Evolutionary conservation across 306 rosid genomes (phyloP), one percentile per base, ranked within the genome.

Genomic region (Benincasa hispida): DNA sequence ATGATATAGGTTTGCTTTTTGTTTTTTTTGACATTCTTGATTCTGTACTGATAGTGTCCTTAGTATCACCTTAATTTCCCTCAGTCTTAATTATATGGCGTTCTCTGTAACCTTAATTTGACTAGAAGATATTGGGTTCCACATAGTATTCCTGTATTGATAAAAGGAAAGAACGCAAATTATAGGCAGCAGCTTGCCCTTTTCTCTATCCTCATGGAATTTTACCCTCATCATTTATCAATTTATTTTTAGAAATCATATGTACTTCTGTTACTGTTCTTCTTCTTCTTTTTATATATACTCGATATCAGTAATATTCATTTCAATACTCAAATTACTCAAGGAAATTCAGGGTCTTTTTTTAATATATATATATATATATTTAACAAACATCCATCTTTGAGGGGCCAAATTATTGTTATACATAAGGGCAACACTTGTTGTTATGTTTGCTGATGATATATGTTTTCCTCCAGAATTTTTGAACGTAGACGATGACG

Each of bases 401-500:
- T 60, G 32, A 45, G 55, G n/a, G n/a, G 56, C 75, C 41, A 15
- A 25, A 8, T 70, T 47, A 28, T 47, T 17, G 56, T 10, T 30
- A 50, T 8, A 22, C 56, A 6, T 24, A 35, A 39, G 30, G 39
- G 37, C 56, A 24, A n/a, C 74, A 28, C 30, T 42, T 8, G 27
- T 41, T 8, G 45, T 30, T 72, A 28, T 51, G 19, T 30, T 45
- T 51, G 17, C 61, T 72, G 45, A 28, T 50, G 45, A 48, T 69
- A 8, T 39, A 11, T 42, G 4, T 35, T 75, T 51, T 45, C 60
- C 74, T 78, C 58, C 92, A 95, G 99, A 85, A 76, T 95, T 95
- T 84, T 81, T 95, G 87, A 95, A 95, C 57, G 91, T 87, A 56
- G 98, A 89, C 72, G 98, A 92, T 79, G 98, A 92, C 68, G 79